A percentile compares a stretch with the other conserved stretches of the same genome.
Evolutionary conservation across 2,329 filamentous ascomycete species (phyloP).

Genomic region (Trichothecium roseum): DNA sequence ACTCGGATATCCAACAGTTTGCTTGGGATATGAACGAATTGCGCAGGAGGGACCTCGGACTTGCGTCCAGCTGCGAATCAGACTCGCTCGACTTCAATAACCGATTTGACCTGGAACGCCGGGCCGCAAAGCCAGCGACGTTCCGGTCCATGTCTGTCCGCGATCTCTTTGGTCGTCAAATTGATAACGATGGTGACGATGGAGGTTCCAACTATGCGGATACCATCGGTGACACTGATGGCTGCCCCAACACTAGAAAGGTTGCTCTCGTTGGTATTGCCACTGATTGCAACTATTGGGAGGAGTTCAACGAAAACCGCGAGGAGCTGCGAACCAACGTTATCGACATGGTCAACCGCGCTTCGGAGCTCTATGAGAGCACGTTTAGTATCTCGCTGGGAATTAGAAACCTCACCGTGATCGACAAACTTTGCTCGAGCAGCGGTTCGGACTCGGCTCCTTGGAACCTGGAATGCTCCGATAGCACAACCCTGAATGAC

Average conservation of each 20-base stretch:
- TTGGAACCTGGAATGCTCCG: constrained; percentile 74
- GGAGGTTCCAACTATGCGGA: constrained; percentile 61
- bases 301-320: constrained; percentile 54
- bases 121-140: constrained; percentile 29
- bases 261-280: constrained; percentile 88
- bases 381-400: constrained; percentile 94
- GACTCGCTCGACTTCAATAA: constrained; percentile 76
- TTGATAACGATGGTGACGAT: constrained; percentile 60
- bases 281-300: constrained; percentile 83
- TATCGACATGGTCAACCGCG: constrained; percentile 74
- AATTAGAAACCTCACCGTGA: constrained; percentile 75
- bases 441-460: constrained; percentile 54
- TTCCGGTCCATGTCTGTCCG: constrained; percentile 31
- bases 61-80: constrained; percentile 51
- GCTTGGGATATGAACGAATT: constrained; percentile 4
- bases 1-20: constrained; percentile 63
- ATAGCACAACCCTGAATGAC: constrained; percentile 54
- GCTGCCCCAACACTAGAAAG: constrained; percentile 82
- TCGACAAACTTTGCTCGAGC: constrained; percentile 62
- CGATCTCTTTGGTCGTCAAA: constrained; percentile 65
- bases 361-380: constrained; percentile 78
- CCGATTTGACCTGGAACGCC: constrained; percentile 54
- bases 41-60: constrained; percentile 40
- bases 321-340: constrained; percentile 59
- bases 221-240: constrained; percentile 71